These are phyloP conservation scores for Botryobasidium botryosum DNA, from an alignment of 768 basidiomycete genomes.

Conservation along the genomic window DNA sequence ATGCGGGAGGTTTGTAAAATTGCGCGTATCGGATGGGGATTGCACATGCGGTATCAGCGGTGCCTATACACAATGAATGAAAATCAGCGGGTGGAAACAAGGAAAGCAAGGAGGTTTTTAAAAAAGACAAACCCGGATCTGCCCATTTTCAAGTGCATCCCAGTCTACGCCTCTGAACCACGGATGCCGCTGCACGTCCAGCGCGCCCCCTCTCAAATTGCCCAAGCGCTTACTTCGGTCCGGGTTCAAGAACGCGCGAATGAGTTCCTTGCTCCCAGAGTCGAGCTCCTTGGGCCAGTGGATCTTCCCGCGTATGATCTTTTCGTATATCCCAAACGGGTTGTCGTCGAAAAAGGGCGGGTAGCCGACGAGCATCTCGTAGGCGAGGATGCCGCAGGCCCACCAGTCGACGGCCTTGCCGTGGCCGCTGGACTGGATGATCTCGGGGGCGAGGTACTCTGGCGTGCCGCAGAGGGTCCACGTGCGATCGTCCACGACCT, in stretches of 20 bases:
- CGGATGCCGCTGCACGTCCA: constrained; percentile 78
- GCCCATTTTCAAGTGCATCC: constrained; percentile 69
- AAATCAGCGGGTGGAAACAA: not conserved
- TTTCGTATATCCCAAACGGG: constrained; percentile 97
- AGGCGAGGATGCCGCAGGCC: constrained; percentile 93
- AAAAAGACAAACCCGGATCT: constrained; percentile 50
- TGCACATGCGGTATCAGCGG: constrained; percentile 32
- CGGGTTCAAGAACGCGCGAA: constrained; percentile 75
- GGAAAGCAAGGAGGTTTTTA: not conserved
- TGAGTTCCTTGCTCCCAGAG: constrained; percentile 71
- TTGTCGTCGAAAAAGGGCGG: constrained; percentile 98
- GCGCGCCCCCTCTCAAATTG: constrained; percentile 81
- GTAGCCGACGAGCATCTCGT: constrained; percentile 98
- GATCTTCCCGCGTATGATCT: constrained; percentile 76
- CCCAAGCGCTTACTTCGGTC: constrained; percentile 85
- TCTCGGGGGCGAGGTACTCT: constrained; percentile 95
- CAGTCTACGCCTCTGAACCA: constrained; percentile 96
- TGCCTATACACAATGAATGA: constrained; percentile 3
- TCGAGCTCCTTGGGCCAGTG: constrained; percentile 89
- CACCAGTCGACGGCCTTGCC: constrained; percentile 99
- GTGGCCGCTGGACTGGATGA: constrained; percentile 94
- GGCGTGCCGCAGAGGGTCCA: constrained; percentile 96
- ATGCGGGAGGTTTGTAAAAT: constrained; percentile 36
- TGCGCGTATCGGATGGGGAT: constrained; percentile 67
- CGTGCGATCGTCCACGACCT: constrained; percentile 92